Evolutionary conservation across 2,329 filamentous ascomycete genomes (phyloP), one percentile per base, ranked within the genome.

Genomic region (Emergomyces orientalis): DNA sequence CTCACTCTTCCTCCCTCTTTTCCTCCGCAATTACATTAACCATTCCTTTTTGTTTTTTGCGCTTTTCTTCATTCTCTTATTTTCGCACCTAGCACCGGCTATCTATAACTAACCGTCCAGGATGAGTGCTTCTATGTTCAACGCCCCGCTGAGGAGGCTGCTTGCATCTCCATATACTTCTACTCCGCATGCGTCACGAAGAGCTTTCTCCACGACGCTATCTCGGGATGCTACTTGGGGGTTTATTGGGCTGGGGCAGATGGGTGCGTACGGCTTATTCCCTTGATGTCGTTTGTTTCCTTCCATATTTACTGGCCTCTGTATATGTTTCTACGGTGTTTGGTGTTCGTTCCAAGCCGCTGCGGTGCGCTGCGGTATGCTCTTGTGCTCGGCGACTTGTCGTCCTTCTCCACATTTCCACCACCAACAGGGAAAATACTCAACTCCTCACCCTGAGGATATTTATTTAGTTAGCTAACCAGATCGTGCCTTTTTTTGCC

Each of bases 161-260:
- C 39, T 63, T 37, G 55, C 63, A 5, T 14, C 63, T 25, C 25
- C 59, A 14, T 55, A 30, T 41, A 22, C 59, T 43, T 19, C 62
- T n/a, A 3, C 41, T 59, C 34, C 30, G 19, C 59, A 56, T 22
- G 30, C 49, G 9, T 45, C 67, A 54, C 62, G 67, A 52, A 67
- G 76, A 63, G 67, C 71, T 37, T 84, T 85, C 67, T 82, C 82
- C 32, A 76, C 73, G 5, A 79, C 80, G 7, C 56, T 70, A n/a
- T 70, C 68, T 34, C 75, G 75, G 60, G 75, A 79, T 69, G 78
- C 78, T 65, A 80, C 80, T 68, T 86, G 80, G 79, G 83, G 83
- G 0, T 86, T 86, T 68, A 81, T 86, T 63, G 83, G 83, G 17
- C 73, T 86, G 54, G 83, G 83, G 17, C 81, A 83, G 71, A 86